Evolutionary conservation across 495 filamentous ascomycete species (phyloP), one percentile per base, ranked within the genome.

Genomic region (Aspergillus homomorphus): DNA sequence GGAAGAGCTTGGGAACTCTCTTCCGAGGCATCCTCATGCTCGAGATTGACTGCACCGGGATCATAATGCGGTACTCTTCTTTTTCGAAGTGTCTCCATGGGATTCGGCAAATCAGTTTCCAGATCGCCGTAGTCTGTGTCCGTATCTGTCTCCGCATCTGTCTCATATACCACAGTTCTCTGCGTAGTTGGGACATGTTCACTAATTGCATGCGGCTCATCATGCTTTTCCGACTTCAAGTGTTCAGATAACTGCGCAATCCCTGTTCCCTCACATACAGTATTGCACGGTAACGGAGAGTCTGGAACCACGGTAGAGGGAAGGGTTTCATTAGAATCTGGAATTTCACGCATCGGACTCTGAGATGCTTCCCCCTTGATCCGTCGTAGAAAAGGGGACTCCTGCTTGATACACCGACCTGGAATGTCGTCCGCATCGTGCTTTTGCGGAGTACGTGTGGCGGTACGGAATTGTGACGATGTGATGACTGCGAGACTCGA

Each of bases 141-240:
- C 1, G 68, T 75, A 59, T 79, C 77, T 1, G 69, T 65, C 12
- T 78, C 76, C 1, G 68, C 77, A 59, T 79, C 77, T 1, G 77
- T 79, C 51, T 78, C 77, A 58, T 78, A 78, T 9, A 79, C 59
- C 14, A 79, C 71, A 1, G 67, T 75, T 44, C 69, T 68, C 26
- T 72, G 62, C 10, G 59, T 62, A 42, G 65, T 65, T 7, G 21
- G 19, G 6, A 46, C 54, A 2, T 24, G 56, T 45, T 52, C 45
- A 24, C 38, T 18, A 43, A 38, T 38, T 9, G 7, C 10, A 14
- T 38, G 33, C 33, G 8, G 33, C 33, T 38, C 33, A 12, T 38
- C 4, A 2, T 2, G 10, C 15, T 38, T 2, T 12, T 38, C 33
- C 33, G 33, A 38, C 33, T 38, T 38, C 12, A 38, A 2, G 6